These are phyloP conservation scores for Solanum gracilifrons DNA, from an alignment of 257 asterid species.

Conservation along the genomic window DNA sequence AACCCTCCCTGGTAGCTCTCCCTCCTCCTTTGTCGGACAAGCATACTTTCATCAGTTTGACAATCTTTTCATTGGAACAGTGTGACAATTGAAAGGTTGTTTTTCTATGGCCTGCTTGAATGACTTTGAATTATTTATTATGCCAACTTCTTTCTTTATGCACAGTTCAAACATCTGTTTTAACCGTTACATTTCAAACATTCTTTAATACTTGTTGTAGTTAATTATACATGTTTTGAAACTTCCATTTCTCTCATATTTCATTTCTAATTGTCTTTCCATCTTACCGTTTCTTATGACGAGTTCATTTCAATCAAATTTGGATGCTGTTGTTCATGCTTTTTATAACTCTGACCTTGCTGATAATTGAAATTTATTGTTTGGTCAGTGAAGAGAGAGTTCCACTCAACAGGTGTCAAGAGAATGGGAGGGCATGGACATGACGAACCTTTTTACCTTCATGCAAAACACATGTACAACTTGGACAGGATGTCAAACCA, in stretches of 20 bases:
- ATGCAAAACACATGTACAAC: constrained; percentile 96
- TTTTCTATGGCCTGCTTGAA: neutral
- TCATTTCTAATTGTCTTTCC: neutral
- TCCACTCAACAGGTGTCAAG: constrained; percentile 63
- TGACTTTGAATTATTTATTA: neutral
- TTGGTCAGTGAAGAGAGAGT: constrained; percentile 45
- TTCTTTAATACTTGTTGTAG: neutral
- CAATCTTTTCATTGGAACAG: neutral
- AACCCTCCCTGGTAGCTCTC: neutral
- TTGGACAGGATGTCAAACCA: constrained; percentile 75
- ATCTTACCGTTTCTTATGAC: neutral
- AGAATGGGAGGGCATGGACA: constrained; percentile 91
- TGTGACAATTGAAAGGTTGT: neutral
- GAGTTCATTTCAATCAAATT: neutral
- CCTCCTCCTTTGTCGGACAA: neutral
- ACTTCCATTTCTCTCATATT: neutral
- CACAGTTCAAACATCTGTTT: neutral
- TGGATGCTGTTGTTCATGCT: neutral
- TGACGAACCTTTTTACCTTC: constrained; percentile 74
- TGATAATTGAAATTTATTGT: neutral
- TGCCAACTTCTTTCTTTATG: neutral
- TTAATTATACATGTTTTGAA: neutral
- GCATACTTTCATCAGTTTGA: neutral
- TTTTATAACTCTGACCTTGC: neutral
- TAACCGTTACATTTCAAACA: neutral